Evolutionary conservation across 2,329 filamentous ascomycete species (phyloP).

Genomic region (Fonsecaea monophora): DNA sequence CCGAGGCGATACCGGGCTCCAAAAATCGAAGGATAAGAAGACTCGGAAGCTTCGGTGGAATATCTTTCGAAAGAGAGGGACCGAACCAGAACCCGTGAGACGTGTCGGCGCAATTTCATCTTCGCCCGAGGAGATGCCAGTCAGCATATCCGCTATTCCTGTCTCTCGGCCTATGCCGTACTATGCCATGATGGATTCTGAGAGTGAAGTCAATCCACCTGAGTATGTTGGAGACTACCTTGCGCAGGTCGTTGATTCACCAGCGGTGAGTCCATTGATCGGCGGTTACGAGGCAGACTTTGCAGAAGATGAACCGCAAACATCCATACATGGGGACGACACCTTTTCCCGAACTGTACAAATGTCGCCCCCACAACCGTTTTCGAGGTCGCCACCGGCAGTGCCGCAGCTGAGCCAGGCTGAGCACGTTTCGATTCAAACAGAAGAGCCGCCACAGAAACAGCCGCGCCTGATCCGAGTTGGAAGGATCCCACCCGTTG

Average conservation of each 20-base stretch:
- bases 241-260: constrained; percentile 49
- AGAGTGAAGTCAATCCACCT: constrained; percentile 48
- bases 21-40: constrained; percentile 34
- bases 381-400: constrained; percentile 22
- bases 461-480: constrained; percentile 63
- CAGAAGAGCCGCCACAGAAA: constrained; percentile 24
- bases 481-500: constrained; percentile 82
- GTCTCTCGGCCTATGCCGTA: constrained; percentile 59
- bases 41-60: constrained; percentile 57
- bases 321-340: constrained; percentile 14
- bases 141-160: constrained; percentile 48
- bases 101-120: constrained; percentile 39
- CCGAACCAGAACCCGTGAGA: constrained; percentile 20
- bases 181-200: constrained; percentile 63
- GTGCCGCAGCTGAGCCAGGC: constrained; percentile 23
- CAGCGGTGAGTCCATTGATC: constrained; percentile 26
- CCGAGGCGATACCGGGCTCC: constrained; percentile 23
- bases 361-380: constrained; percentile 23
- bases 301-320: constrained; percentile 37
- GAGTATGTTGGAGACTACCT: constrained; percentile 55
- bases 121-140: constrained; percentile 46
- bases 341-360: constrained; percentile 24
- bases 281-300: constrained; percentile 36
- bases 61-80: constrained; percentile 60
- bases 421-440: constrained; percentile 12